Evolutionary conservation across 2,329 filamentous ascomycete genomes (phyloP).

Genomic region (Xylaria sp.): DNA sequence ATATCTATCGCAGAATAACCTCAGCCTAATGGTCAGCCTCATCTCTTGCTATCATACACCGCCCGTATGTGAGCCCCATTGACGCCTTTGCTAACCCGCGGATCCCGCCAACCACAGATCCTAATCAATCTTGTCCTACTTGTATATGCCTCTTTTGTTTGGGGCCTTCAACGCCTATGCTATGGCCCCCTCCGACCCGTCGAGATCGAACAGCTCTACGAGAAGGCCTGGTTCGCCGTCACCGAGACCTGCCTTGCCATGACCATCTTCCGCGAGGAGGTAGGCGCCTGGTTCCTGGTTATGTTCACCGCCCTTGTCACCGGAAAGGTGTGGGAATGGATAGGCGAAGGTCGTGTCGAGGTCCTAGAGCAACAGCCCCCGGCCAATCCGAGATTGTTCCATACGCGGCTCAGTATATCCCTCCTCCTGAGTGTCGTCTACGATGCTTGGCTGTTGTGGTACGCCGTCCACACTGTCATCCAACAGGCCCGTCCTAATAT

Average conservation of each 20-base stretch:
- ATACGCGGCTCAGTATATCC: conserved; percentile 81
- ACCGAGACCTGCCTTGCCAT: conserved; percentile 97
- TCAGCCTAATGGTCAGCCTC: conserved; percentile 82
- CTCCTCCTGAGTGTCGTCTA: conserved; percentile 82
- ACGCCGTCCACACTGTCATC: conserved; percentile 84
- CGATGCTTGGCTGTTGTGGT: conserved; percentile 81
- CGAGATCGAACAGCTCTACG: conserved; percentile 96
- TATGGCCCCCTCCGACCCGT: conserved; percentile 91
- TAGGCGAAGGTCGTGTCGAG: conserved; percentile 93
- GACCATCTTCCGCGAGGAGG: conserved; percentile 96
- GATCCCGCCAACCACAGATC: conserved; percentile 64
- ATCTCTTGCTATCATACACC: conserved; percentile 2
- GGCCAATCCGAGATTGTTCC: conserved; percentile 86
- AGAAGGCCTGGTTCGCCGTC: conserved; percentile 97
- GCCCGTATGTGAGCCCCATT: background rate
- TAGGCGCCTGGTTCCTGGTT: conserved; percentile 92
- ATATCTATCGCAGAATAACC: conserved; percentile 94
- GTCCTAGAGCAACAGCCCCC: conserved; percentile 95
- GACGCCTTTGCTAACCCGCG: conserved; percentile 30
- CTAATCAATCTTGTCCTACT: conserved; percentile 91
- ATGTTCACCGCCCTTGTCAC: conserved; percentile 96
- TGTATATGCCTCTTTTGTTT: conserved; percentile 81
- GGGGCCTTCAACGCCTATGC: conserved; percentile 87
- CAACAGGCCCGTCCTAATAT: conserved; percentile 92
- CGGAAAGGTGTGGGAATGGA: conserved; percentile 98